These are phyloP conservation scores for Candida tammaniensis DNA, from an alignment of 805 yeast genomes.

Conservation along the genomic window DNA sequence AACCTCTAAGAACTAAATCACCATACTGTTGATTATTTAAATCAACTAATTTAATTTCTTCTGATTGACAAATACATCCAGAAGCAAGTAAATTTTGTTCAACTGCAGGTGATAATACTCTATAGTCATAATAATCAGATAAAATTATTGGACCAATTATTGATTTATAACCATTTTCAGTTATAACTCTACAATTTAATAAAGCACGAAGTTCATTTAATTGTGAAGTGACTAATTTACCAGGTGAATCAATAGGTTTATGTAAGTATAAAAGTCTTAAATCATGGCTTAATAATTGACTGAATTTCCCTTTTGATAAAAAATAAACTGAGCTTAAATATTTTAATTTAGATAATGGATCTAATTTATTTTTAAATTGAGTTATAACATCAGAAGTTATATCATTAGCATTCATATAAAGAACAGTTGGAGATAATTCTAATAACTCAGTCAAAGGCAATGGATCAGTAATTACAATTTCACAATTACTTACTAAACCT, in stretches of 20 bases:
- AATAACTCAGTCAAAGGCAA: slow-evolving; percentile 13
- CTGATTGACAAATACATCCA: slow-evolving; percentile 59
- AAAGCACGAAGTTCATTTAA: slow-evolving; percentile 44
- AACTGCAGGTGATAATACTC: slow-evolving; percentile 35
- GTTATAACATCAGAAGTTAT: background rate
- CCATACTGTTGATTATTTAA: slow-evolving; percentile 43
- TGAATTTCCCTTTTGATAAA: slow-evolving; percentile 49
- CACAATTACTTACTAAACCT: slow-evolving; percentile 34
- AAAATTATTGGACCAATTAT: slow-evolving; percentile 57
- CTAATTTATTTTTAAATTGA: background rate
- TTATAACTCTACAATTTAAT: slow-evolving; percentile 49
- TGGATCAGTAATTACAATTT: slow-evolving; percentile 16
- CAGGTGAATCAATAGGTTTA: slow-evolving; percentile 19
- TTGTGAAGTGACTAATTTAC: background rate
- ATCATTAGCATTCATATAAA: slow-evolving; percentile 16
- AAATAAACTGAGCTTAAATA: slow-evolving; percentile 38
- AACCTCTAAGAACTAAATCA: slow-evolving; percentile 58
- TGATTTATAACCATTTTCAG: slow-evolving; percentile 45
- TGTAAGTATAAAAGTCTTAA: slow-evolving; percentile 42
- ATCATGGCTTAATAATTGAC: slow-evolving; percentile 13
- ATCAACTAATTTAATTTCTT: slow-evolving; percentile 55
- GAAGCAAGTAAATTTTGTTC: slow-evolving; percentile 32
- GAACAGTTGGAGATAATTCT: slow-evolving; percentile 24
- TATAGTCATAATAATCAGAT: slow-evolving; percentile 61
- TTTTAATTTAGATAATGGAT: slow-evolving; percentile 18